Conservation (phyloP, 768 basidiomycete species). For the Phylloporus sp. region DNA sequence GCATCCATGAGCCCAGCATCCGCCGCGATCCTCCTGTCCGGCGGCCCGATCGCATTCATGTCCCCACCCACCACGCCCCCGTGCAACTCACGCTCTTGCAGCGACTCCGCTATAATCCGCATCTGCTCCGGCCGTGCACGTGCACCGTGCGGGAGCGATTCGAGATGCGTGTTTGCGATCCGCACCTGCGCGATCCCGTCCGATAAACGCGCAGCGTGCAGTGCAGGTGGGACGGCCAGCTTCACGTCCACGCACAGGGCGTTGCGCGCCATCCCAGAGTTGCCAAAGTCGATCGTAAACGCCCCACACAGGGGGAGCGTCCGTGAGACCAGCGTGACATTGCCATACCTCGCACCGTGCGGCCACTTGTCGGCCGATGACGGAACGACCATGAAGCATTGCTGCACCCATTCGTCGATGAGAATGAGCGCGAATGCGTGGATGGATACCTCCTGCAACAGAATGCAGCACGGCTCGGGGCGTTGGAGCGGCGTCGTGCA, state of each 20-base stretch:
- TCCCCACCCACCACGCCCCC: constrained; percentile 67
- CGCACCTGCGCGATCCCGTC: constrained; percentile 46
- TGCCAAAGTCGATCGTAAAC: constrained; percentile 48
- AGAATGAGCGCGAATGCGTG: constrained; percentile 45
- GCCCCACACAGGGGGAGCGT: constrained; percentile 46
- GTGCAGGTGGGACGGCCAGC: constrained; percentile 35
- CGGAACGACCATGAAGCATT: constrained; percentile 56
- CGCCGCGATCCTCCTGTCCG: constrained; percentile 40
- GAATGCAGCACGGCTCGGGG: constrained; percentile 56
- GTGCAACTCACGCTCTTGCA: constrained; percentile 42
- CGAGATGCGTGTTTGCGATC: constrained; percentile 70
- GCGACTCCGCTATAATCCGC: constrained; percentile 43
- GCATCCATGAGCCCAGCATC: constrained; percentile 54
- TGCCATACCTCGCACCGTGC: constrained; percentile 48
- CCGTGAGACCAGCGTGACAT: constrained; percentile 62
- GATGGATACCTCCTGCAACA: constrained; percentile 63
- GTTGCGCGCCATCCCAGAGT: constrained; percentile 47
- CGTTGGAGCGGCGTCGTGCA: constrained; percentile 38
- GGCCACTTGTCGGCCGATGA: constrained; percentile 53
- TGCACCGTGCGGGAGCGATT: constrained; percentile 51
- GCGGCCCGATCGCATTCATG: constrained; percentile 59
- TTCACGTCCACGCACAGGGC: constrained; percentile 56
- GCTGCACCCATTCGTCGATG: constrained; percentile 56
- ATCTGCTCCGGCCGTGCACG: constrained; percentile 47
- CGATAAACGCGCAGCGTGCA: constrained; percentile 26